Evolutionary conservation across 2,329 filamentous ascomycete species (phyloP), one percentile per base, ranked within the genome.

Genomic region (Hypoxylon sp.): DNA sequence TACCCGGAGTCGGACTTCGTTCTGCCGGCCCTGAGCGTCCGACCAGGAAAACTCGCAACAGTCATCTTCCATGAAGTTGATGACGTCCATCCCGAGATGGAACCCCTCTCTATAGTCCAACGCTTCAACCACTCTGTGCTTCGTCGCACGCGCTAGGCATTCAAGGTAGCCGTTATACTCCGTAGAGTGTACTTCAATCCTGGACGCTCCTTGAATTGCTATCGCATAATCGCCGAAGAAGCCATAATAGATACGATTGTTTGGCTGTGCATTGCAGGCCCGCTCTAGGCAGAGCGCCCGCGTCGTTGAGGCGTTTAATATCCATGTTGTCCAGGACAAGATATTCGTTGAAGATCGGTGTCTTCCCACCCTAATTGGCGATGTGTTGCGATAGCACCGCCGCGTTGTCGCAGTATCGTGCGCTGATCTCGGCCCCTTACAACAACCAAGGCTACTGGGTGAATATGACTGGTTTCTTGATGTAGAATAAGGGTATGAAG

Each of bases 381-480:
- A 99, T 90, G 69, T 96, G 85, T 80, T 98, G 95, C 76, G 99
- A 99, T 1, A 93, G 93, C 79, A 93, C 94, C 72, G 86, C 85
- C 50, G 99, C 96, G 77, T 98, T 97, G 82, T 94, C 93, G 78
- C 97, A 94, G 80, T 96, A 96, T 61, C 94, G 88, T 26, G 96
- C 96, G 76, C 92, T 96, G 60, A 95, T 93, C 81, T 99, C 96
- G 49, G 93, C 97, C 87, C 93, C 38, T 91, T 93, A 80, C n/a
- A n/a, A n/a, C n/a, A n/a, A n/a, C n/a, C n/a, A n/a, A n/a, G n/a
- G n/a, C n/a, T n/a, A n/a, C n/a, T n/a, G n/a, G n/a, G n/a, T n/a
- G n/a, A n/a, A n/a, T n/a, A n/a, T n/a, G n/a, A n/a, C n/a, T n/a
- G n/a, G n/a, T n/a, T n/a, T n/a, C n/a, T n/a, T n/a, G n/a, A n/a